These are phyloP conservation scores for Penicillium bialowiezense DNA, from an alignment of 495 filamentous ascomycete species.

Conservation along the genomic window DNA sequence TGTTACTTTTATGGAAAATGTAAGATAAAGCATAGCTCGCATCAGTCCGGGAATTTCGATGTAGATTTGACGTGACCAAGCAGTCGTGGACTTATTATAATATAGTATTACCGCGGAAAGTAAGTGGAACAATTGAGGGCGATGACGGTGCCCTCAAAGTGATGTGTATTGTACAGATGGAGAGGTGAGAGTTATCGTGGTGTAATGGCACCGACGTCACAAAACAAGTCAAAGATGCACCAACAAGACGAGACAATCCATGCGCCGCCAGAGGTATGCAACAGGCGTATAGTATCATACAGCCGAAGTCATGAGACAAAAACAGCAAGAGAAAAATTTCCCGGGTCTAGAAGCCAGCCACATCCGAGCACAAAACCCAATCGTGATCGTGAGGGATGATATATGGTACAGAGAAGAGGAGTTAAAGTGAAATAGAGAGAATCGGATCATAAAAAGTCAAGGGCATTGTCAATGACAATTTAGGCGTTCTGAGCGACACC, in stretches of 20 bases:
- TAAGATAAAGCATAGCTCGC: slow-evolving; percentile 16
- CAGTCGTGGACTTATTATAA: neutral
- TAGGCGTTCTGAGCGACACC: slow-evolving; percentile 78
- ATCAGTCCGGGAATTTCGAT: neutral
- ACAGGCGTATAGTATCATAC: slow-evolving; percentile 47
- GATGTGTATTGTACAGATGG: slow-evolving; percentile 34
- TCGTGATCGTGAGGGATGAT: slow-evolving; percentile 37
- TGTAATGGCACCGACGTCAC: slow-evolving; percentile 17
- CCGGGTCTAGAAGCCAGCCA: slow-evolving; percentile 23
- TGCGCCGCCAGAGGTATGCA: slow-evolving; percentile 36
- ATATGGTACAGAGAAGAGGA: slow-evolving; percentile 44
- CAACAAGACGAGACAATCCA: slow-evolving; percentile 32
- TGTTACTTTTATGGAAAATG: slow-evolving; percentile 11
- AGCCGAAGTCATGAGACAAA: slow-evolving; percentile 31
- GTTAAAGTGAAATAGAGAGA: neutral
- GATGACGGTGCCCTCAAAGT: slow-evolving; percentile 1
- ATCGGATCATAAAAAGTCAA: slow-evolving; percentile 3
- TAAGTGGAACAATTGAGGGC: slow-evolving; percentile 9
- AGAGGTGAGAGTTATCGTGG: slow-evolving; percentile 35
- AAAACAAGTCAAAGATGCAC: slow-evolving; percentile 20
- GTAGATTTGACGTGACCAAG: neutral
- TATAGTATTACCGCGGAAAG: neutral
- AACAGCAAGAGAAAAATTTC: slow-evolving; percentile 25
- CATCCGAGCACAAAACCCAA: slow-evolving; percentile 25
- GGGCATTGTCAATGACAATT: slow-evolving; percentile 16